Evolutionary conservation across 306 rosid genomes (phyloP).

Genomic region (Hippophae tibetana): DNA sequence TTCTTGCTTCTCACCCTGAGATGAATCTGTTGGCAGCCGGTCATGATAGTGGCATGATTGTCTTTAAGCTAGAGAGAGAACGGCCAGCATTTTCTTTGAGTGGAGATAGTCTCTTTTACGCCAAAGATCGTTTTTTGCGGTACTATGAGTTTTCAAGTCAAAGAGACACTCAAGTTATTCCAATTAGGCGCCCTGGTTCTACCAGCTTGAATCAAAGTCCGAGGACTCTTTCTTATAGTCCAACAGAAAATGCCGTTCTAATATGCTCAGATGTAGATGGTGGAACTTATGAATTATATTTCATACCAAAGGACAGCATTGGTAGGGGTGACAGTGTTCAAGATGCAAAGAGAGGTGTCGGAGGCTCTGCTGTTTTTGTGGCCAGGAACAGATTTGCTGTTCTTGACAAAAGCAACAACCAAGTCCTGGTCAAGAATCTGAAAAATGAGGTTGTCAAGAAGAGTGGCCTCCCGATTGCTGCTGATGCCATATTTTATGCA

Average conservation of each 20-base stretch:
- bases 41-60: slow-evolving; percentile 94
- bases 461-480: slow-evolving; percentile 52
- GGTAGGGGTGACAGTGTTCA: slow-evolving; percentile 64
- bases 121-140: slow-evolving; percentile 72
- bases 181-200: slow-evolving; percentile 77
- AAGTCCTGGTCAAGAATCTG: slow-evolving; percentile 52
- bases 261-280: slow-evolving; percentile 76
- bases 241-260: slow-evolving; percentile 65
- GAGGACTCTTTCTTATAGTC: slow-evolving; percentile 67
- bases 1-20: slow-evolving; percentile 86
- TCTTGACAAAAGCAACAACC: slow-evolving; percentile 70
- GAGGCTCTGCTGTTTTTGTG: slow-evolving; percentile 79
- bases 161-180: slow-evolving; percentile 57
- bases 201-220: slow-evolving; percentile 65
- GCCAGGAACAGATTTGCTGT: slow-evolving; percentile 84
- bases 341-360: slow-evolving; percentile 73
- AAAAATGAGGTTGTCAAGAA: slow-evolving; percentile 72
- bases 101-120: slow-evolving; percentile 57
- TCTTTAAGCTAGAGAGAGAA: slow-evolving; percentile 81
- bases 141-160: slow-evolving; percentile 65
- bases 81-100: slow-evolving; percentile 76
- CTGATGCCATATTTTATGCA: slow-evolving; percentile 75
- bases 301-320: slow-evolving; percentile 61
- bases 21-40: slow-evolving; percentile 93
- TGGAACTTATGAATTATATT: slow-evolving; percentile 74